Conservation (phyloP, 331 rosid genomes). For the Quercus lobata region DNA sequence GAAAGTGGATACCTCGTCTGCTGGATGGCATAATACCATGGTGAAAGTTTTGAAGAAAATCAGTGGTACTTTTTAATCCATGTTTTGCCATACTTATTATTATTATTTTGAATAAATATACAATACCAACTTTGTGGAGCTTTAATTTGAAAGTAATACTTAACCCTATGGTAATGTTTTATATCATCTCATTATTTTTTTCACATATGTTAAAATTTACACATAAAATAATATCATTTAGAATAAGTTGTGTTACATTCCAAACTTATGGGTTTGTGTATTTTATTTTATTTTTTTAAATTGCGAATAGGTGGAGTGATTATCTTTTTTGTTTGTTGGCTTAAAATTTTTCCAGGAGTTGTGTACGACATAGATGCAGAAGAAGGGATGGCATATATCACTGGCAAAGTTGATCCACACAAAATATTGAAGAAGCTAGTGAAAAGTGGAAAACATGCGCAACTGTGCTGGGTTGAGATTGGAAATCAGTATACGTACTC, state of each 20-base stretch:
- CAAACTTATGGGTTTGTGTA: no score
- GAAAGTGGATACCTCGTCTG: conserved; percentile 13
- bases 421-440: conserved; percentile 11
- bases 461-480: conserved; percentile 16
- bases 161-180: no score
- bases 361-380: conserved; percentile 15
- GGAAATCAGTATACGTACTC: not conserved
- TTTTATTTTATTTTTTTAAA: no score
- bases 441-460: not conserved
- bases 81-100: not conserved
- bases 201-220: not conserved
- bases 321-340: not conserved
- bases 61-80: not conserved
- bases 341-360: conserved; percentile 1
- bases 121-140: no score
- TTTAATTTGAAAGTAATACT: no score
- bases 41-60: conserved; percentile 12
- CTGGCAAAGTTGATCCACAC: conserved; percentile 20
- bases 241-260: no score
- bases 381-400: conserved; percentile 21
- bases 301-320: no score
- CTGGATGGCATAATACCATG: conserved; percentile 17
- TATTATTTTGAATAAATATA: not conserved
- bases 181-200: no score
- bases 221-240: no score